Percentiles rank a stretch among this genome's conserved stretches.
phyloP scores from a whole-genome alignment of 257 asterid species.

The Gentiana macrophylla region DNA sequence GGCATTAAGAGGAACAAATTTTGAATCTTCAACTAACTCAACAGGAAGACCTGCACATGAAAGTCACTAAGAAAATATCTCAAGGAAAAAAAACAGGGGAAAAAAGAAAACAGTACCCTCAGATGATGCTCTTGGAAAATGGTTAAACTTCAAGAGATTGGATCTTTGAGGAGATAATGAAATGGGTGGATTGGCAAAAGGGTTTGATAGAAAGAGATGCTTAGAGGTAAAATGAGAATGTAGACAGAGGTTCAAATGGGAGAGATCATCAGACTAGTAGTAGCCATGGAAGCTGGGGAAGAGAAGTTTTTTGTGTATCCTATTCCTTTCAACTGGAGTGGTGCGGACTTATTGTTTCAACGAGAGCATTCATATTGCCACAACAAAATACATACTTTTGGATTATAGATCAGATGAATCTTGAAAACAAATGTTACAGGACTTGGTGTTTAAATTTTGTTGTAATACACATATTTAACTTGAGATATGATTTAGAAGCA shows the following conservation, averaged over 20 bases:
- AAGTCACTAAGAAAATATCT: not conserved
- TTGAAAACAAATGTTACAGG: too few species aligned
- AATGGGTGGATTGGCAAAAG: slow-evolving; percentile 8
- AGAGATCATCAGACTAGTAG: slow-evolving; percentile 35
- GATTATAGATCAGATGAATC: too few species aligned
- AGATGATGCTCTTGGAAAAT: slow-evolving; percentile 33
- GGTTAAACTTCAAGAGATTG: slow-evolving; percentile 26
- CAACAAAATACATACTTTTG: too few species aligned
- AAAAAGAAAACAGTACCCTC: slow-evolving; percentile 18
- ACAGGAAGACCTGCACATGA: slow-evolving; percentile 47
- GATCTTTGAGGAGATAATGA: slow-evolving; percentile 14
- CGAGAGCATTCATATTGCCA: too few species aligned
- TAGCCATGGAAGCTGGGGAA: slow-evolving; percentile 32
- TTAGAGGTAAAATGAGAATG: not conserved
- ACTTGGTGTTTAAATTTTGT: too few species aligned
- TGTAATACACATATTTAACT: too few species aligned
- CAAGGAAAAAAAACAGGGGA: not conserved
- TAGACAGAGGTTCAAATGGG: slow-evolving; percentile 9
- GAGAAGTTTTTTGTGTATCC: too few species aligned
- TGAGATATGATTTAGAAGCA: too few species aligned
- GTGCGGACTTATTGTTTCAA: too few species aligned
- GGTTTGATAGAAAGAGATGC: slow-evolving; percentile 16
- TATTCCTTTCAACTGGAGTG: too few species aligned
- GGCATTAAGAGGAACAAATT: slow-evolving; percentile 64
- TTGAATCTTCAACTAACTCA: slow-evolving; percentile 71